phyloP scores from a whole-genome alignment of 768 basidiomycete genomes.

The Collybia nuda region DNA sequence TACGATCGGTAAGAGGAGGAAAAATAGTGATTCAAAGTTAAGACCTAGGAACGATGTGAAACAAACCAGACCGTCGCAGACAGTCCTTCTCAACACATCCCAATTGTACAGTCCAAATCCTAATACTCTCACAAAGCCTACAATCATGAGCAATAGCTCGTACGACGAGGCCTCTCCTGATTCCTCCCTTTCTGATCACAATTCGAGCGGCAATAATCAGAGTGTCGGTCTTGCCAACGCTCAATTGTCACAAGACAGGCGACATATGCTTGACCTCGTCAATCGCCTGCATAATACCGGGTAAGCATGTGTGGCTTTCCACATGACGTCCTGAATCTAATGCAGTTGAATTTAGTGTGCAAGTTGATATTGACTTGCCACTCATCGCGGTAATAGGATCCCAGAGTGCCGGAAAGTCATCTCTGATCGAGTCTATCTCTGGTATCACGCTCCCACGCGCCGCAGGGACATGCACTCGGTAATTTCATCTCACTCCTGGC shows the following conservation, averaged over 20 bases:
- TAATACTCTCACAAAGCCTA: too few species aligned
- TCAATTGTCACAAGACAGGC: conserved; percentile 31
- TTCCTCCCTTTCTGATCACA: too few species aligned
- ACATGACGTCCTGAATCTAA: background rate
- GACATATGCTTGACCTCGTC: conserved; percentile 50
- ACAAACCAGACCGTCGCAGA: too few species aligned
- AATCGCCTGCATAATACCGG: conserved; percentile 57
- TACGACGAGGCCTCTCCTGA: too few species aligned
- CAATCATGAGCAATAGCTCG: too few species aligned
- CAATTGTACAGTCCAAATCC: too few species aligned
- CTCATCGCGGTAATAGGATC: conserved; percentile 72
- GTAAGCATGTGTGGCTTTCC: conserved; percentile 25
- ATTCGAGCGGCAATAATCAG: too few species aligned
- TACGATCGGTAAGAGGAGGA: too few species aligned
- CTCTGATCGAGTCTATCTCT: conserved; percentile 75
- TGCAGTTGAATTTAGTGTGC: conserved; percentile 42
- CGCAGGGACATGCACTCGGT: conserved; percentile 78
- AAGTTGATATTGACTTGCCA: conserved; percentile 70
- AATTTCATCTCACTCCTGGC: background rate
- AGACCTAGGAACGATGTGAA: too few species aligned
- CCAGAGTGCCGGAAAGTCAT: conserved; percentile 77
- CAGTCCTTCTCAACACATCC: too few species aligned
- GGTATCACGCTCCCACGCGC: conserved; percentile 70
- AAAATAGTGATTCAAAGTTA: too few species aligned
- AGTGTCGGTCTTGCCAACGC: conserved; percentile 51